Conservation (phyloP, 345 rosid genomes). For the Capsella bursapastoris region DNA sequence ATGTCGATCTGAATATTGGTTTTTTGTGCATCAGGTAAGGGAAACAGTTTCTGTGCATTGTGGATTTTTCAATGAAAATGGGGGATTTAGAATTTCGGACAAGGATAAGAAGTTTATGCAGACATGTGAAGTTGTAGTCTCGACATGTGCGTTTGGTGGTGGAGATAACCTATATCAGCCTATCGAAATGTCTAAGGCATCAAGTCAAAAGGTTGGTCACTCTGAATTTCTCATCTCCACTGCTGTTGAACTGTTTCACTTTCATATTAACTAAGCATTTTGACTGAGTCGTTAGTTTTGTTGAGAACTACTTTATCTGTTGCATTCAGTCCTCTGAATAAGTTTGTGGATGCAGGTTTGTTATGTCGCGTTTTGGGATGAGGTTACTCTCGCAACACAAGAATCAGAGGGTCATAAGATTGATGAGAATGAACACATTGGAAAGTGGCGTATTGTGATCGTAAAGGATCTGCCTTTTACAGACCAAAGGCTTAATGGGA, state of each 20-base stretch:
- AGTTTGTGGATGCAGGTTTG: constrained; percentile 69
- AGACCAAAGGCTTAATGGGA: constrained; percentile 95
- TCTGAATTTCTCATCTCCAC: constrained; percentile 9
- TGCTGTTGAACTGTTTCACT: constrained; percentile 7
- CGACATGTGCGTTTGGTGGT: constrained; percentile 98
- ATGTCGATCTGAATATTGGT: background rate
- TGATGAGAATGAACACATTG: constrained; percentile 62
- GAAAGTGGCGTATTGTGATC: constrained; percentile 87
- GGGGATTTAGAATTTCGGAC: constrained; percentile 73
- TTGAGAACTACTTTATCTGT: background rate
- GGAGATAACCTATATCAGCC: constrained; percentile 97
- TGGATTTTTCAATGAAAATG: constrained; percentile 80
- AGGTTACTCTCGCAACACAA: constrained; percentile 75
- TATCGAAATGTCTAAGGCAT: constrained; percentile 77
- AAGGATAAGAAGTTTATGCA: constrained; percentile 72
- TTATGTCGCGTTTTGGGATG: constrained; percentile 97
- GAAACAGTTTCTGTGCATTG: constrained; percentile 71
- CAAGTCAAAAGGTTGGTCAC: constrained; percentile 68
- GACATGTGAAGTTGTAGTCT: constrained; percentile 68
- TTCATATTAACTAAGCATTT: background rate
- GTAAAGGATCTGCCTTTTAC: constrained; percentile 81
- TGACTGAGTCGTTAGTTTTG: background rate
- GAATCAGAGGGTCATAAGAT: constrained; percentile 61
- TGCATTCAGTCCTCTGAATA: constrained; percentile 33
- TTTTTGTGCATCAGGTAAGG: constrained; percentile 64